Evolutionary conservation across 2,329 filamentous ascomycete genomes (phyloP), one percentile per base, ranked within the genome.

Genomic region (Epichloe gansuensis): DNA sequence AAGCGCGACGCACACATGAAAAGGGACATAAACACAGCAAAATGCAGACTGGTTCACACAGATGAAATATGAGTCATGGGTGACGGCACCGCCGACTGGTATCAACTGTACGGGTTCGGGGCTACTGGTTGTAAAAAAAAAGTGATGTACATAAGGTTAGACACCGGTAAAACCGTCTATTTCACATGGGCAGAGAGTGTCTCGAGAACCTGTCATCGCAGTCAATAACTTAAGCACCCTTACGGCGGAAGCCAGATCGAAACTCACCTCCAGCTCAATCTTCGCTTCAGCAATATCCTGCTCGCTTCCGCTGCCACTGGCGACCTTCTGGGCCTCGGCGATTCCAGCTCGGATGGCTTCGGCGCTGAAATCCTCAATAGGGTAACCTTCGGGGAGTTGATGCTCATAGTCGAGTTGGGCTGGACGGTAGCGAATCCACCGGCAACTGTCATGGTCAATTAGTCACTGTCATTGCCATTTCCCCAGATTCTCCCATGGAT

Each of bases 281-380:
- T 96, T 97, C 62, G 93, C 93, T 83, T 98, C 93, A 60, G 91
- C 91, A 74, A 97, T 88, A 68, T 97, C 93, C 75, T 90, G 85
- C 82, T 96, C 93, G 72, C 89, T 96, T 67, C 91, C 93, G 68
- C 78, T 83, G 67, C 93, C 93, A 70, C 75, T 83, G 64, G 85
- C 90, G 68, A 97, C 85, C 84, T 96, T 97, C 76, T 95, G 88
- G 60, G 91, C 90, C 78, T 98, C 93, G 56, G 88, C 75, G 65
- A 97, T 89, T 78, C 96, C 91, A 67, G 85, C 82, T 68, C 81
- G 82, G 71, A 98, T 88, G 61, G 88, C 84, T 58, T 97, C 93
- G 62, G 83, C 76, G 79, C 88, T 95, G 80, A 98, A 98, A 68
- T 96, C 90, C 74, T 97, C 93, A 55, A 98, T 75, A 58, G 91